A percentile compares a stretch with the other conserved stretches of the same genome.
These are phyloP conservation scores for Phytophthora multivora DNA, from an alignment of 352 stramenopile species.

Conservation along the genomic window DNA sequence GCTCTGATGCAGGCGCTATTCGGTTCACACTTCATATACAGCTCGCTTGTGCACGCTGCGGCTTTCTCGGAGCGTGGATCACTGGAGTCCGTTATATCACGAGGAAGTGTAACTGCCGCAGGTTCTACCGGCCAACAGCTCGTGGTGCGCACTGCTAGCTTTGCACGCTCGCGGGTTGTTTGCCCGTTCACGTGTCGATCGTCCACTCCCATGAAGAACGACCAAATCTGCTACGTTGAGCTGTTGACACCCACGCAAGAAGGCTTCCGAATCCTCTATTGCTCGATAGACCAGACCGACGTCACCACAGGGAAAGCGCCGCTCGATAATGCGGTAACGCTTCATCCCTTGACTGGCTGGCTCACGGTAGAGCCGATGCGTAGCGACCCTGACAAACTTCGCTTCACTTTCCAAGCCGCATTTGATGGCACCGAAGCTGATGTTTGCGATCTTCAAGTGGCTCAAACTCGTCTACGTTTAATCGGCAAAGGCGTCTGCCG, in stretches of 20 bases:
- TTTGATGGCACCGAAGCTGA: slow-evolving; percentile 21
- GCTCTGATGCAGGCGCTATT: slow-evolving; percentile 19
- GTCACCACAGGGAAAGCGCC: slow-evolving; percentile 28
- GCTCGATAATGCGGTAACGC: slow-evolving; percentile 10
- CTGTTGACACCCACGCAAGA: slow-evolving; percentile 24
- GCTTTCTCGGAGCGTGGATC: slow-evolving; percentile 6
- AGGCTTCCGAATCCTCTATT: slow-evolving; percentile 30
- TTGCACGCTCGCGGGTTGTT: background rate
- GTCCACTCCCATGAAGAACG: slow-evolving; percentile 12
- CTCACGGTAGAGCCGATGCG: slow-evolving; percentile 16
- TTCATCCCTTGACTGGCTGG: slow-evolving; percentile 35
- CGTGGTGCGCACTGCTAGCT: slow-evolving; percentile 12
- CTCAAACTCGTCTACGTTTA: slow-evolving; percentile 21
- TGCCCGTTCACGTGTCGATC: slow-evolving; percentile 1
- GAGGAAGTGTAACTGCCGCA: background rate
- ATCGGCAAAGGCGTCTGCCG: slow-evolving; percentile 28
- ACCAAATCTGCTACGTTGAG: slow-evolving; percentile 38
- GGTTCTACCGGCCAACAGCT: slow-evolving; percentile 18
- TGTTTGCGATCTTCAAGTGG: slow-evolving; percentile 16
- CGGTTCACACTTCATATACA: slow-evolving; percentile 35
- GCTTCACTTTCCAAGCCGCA: slow-evolving; percentile 28
- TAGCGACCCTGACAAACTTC: slow-evolving; percentile 4
- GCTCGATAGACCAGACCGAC: slow-evolving; percentile 19
- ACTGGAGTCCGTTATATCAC: slow-evolving; percentile 4
- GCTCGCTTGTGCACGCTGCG: slow-evolving; percentile 32